phyloP scores from a whole-genome alignment of 208 protist genomes.

The Tritrichomonas foetus region DNA sequence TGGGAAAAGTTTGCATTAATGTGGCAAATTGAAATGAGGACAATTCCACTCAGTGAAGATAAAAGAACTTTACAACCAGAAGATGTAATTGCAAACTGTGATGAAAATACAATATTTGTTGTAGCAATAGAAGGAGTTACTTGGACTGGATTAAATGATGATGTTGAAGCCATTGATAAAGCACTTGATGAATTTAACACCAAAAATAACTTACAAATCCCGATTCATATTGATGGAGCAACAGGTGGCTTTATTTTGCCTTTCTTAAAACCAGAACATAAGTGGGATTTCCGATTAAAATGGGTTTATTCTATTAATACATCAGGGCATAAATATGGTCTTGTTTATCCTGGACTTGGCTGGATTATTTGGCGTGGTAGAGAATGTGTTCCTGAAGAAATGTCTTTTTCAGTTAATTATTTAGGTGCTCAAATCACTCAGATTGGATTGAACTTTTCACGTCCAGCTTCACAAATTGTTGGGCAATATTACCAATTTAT shows the following conservation, averaged over 20 bases:
- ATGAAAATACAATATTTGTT: constrained; percentile 41
- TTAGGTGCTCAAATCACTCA: not conserved
- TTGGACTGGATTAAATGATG: constrained; percentile 34
- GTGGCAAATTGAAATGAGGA: constrained; percentile 34
- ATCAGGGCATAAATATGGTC: constrained; percentile 46
- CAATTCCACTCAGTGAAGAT: not conserved
- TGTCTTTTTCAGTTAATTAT: constrained; percentile 40
- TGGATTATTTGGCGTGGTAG: not conserved
- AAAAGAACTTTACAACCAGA: not conserved
- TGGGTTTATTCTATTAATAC: constrained; percentile 41
- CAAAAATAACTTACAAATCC: not conserved
- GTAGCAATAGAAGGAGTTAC: constrained; percentile 27
- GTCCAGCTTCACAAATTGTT: constrained; percentile 31
- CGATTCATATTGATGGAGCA: constrained; percentile 43
- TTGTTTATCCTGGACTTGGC: constrained; percentile 13
- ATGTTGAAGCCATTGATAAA: not conserved
- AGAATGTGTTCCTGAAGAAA: not conserved
- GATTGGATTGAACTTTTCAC: constrained; percentile 34
- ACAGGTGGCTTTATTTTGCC: constrained; percentile 41
- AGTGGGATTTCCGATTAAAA: constrained; percentile 41
- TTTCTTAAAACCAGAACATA: constrained; percentile 4
- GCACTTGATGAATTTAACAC: not conserved
- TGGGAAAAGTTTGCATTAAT: constrained; percentile 41
- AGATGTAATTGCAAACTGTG: not conserved
- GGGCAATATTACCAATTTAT: constrained; percentile 46